A percentile compares a stretch with the other conserved stretches of the same genome.
These are phyloP conservation scores for Daldinia bambusicola DNA, from an alignment of 495 filamentous ascomycete species.

Conservation along the genomic window DNA sequence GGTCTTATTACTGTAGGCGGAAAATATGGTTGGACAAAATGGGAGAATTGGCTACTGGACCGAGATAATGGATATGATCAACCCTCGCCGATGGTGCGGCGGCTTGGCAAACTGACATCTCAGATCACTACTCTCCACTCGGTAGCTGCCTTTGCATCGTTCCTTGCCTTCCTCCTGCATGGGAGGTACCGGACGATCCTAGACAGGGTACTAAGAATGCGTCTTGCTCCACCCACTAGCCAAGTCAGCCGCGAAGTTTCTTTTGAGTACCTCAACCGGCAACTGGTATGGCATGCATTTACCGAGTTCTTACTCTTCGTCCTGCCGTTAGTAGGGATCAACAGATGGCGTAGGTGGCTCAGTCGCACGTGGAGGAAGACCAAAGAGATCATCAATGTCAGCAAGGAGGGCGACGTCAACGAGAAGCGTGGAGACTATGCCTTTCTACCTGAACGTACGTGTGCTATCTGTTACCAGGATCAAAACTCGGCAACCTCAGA, in stretches of 20 bases:
- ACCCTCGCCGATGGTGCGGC: slow-evolving; percentile 61
- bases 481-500: slow-evolving; percentile 81
- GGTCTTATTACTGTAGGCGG: slow-evolving; percentile 88
- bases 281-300: slow-evolving; percentile 98
- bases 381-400: slow-evolving; percentile 67
- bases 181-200: slow-evolving; percentile 91
- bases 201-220: slow-evolving; percentile 85
- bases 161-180: slow-evolving; percentile 88
- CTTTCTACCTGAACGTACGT: slow-evolving; percentile 92
- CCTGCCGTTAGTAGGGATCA: slow-evolving; percentile 91
- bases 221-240: slow-evolving; percentile 81
- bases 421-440: slow-evolving; percentile 77
- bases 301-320: slow-evolving; percentile 98
- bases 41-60: slow-evolving; percentile 85
- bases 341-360: slow-evolving; percentile 91
- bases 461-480: slow-evolving; percentile 96
- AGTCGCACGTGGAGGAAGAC: slow-evolving; percentile 82
- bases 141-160: slow-evolving; percentile 81
- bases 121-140: slow-evolving; percentile 77
- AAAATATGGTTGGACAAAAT: slow-evolving; percentile 87
- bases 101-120: slow-evolving; percentile 74
- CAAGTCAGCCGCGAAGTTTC: slow-evolving; percentile 90
- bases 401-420: slow-evolving; percentile 50
- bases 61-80: slow-evolving; percentile 75
- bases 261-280: slow-evolving; percentile 97